Evolutionary conservation across 768 basidiomycete species (phyloP).

Genomic region (Lactarius trivialis): DNA sequence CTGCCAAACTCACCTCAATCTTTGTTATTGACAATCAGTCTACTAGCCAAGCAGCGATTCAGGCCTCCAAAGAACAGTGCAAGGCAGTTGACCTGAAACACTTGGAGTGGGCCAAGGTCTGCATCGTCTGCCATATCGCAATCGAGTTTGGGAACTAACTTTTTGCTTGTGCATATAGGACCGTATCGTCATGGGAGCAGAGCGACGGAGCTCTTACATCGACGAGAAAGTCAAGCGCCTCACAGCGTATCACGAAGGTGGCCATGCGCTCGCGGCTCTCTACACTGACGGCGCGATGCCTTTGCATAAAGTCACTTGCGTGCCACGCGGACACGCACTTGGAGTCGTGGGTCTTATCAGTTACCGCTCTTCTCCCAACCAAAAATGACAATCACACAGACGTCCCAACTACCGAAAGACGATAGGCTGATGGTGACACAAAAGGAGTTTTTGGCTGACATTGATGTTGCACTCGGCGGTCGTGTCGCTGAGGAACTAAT

Average conservation of each 20-base stretch:
- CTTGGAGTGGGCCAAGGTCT: conserved; percentile 96
- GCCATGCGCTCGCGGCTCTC: conserved; percentile 89
- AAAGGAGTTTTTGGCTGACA: conserved; percentile 70
- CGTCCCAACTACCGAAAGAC: conserved; percentile 68
- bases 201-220: conserved; percentile 85
- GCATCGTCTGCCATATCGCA: conserved; percentile 3
- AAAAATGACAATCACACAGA: conserved; percentile 33
- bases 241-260: conserved; percentile 98
- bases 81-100: conserved; percentile 68
- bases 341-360: conserved; percentile 56
- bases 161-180: conserved; percentile 41
- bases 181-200: conserved; percentile 95
- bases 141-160: neutral
- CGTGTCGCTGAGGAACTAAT: conserved; percentile 92
- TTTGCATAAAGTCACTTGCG: conserved; percentile 94
- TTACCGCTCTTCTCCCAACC: neutral
- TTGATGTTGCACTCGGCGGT: conserved; percentile 93
- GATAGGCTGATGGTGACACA: conserved; percentile 67
- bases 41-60: conserved; percentile 80
- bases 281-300: conserved; percentile 96
- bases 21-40: neutral
- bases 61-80: conserved; percentile 82
- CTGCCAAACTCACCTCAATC: neutral
- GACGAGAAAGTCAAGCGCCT: conserved; percentile 79
- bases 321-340: conserved; percentile 91